Percentiles rank a stretch among this genome's conserved stretches.
Evolutionary conservation across 1,284 basidiomycete genomes (phyloP).

Genomic region (Moniliophthora roreri): DNA sequence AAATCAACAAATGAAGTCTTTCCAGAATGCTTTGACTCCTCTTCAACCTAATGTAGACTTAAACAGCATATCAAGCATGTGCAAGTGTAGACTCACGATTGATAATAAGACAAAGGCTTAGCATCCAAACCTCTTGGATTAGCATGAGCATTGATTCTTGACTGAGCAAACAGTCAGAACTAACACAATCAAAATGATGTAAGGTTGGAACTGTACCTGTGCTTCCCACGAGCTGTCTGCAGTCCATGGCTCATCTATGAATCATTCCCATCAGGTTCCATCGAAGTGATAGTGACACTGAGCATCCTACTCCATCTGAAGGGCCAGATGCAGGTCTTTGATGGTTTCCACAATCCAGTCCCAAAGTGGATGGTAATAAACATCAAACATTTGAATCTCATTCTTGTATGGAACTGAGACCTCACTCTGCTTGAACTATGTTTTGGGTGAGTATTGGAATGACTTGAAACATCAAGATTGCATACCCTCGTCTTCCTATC

Average conservation of each 20-base stretch:
- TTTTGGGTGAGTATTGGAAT: no score
- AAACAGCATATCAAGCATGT: no score
- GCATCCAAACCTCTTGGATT: conserved; percentile 15
- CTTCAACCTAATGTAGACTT: conserved; percentile 24
- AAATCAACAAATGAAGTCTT: conserved; percentile 30
- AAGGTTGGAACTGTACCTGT: not conserved
- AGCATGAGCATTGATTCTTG: not conserved
- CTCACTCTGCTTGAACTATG: not conserved
- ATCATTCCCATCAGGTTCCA: not conserved
- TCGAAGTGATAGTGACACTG: conserved; percentile 3
- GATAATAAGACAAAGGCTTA: conserved; percentile 29
- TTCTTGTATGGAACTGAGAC: conserved; percentile 15
- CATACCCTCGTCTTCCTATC: not conserved
- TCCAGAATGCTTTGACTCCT: conserved; percentile 24
- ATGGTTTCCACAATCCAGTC: conserved; percentile 20
- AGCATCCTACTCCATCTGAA: conserved; percentile 24
- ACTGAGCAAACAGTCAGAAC: not conserved
- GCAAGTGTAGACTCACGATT: not conserved
- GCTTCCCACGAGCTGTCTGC: not conserved
- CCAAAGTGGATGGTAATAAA: conserved; percentile 12
- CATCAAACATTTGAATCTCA: conserved; percentile 8
- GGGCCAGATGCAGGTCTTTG: conserved; percentile 15
- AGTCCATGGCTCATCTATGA: conserved; percentile 1
- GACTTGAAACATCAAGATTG: not conserved
- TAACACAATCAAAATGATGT: not conserved